A percentile compares a stretch with the other conserved stretches of the same genome.
Evolutionary conservation across 495 filamentous ascomycete genomes (phyloP).

Genomic region (Amniculicola lignicola): DNA sequence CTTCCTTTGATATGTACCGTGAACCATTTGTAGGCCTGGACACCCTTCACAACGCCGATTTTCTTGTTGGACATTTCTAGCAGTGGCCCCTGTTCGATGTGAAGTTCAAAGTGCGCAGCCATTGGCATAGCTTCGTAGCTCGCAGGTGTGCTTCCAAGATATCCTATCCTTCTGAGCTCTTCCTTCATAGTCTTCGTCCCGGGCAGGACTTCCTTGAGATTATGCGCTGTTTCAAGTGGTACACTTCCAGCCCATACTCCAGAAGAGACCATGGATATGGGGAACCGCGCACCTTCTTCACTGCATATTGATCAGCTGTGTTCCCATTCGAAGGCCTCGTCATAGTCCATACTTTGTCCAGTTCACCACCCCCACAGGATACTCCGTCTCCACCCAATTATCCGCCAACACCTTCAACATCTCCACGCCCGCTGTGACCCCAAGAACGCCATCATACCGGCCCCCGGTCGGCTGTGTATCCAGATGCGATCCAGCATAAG

Average conservation of each 20-base stretch:
- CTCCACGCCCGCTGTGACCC: conserved; percentile 69
- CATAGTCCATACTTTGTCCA: conserved; percentile 67
- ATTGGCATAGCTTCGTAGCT: conserved; percentile 63
- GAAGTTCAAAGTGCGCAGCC: conserved; percentile 79
- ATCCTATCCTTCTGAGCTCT: conserved; percentile 68
- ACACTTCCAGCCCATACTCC: conserved; percentile 75
- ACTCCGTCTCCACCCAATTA: conserved; percentile 64
- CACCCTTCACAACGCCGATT: conserved; percentile 69
- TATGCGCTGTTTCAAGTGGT: conserved; percentile 59
- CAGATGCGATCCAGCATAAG: conserved; percentile 70
- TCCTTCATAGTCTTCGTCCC: conserved; percentile 60
- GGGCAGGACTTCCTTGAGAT: conserved; percentile 53
- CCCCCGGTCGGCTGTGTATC: conserved; percentile 78
- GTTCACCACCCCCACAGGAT: conserved; percentile 68
- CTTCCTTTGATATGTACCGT: conserved; percentile 62
- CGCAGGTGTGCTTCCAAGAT: conserved; percentile 58
- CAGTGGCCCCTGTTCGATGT: conserved; percentile 78
- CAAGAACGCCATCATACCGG: conserved; percentile 74
- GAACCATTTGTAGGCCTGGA: conserved; percentile 69
- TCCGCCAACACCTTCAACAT: conserved; percentile 67
- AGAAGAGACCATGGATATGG: conserved; percentile 70
- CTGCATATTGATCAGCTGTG: conserved; percentile 27
- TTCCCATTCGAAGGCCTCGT: neutral
- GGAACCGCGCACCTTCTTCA: conserved; percentile 79
- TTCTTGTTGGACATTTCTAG: conserved; percentile 59